Evolutionary conservation across 1,284 basidiomycete species (phyloP).

Genomic region (Cutaneotrichosporon sp.): DNA sequence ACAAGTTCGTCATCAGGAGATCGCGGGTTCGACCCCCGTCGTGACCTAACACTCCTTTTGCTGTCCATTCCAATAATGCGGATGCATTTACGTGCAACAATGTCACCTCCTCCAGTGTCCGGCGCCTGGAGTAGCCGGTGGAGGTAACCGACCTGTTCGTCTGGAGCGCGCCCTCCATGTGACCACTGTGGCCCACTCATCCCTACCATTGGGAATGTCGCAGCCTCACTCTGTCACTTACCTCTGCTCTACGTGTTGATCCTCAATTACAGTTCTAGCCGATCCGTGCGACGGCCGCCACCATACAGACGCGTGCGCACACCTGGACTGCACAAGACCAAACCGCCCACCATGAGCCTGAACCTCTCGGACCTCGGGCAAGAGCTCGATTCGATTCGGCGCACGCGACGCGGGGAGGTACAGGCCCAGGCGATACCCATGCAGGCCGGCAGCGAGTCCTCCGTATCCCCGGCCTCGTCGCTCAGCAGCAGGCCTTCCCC

Average conservation of each 20-base stretch:
- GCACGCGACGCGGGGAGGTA: constrained; percentile 13
- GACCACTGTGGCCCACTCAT: not conserved
- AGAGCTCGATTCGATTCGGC: constrained; percentile 23
- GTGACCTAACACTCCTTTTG: not conserved
- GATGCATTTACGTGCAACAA: not conserved
- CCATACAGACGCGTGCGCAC: not conserved
- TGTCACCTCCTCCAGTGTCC: not conserved
- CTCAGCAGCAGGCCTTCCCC: constrained; percentile 1
- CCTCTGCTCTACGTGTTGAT: not conserved
- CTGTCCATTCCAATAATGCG: not conserved
- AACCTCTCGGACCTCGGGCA: constrained; percentile 24
- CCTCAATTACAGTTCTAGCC: not conserved
- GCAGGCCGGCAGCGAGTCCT: not conserved
- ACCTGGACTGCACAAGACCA: not conserved
- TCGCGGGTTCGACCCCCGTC: constrained; percentile 3
- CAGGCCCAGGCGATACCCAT: constrained; percentile 6
- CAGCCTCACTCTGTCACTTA: not conserved
- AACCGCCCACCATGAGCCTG: constrained; percentile 17
- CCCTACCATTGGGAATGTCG: not conserved
- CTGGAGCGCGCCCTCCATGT: not conserved
- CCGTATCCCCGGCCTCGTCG: constrained; percentile 5
- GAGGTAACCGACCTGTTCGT: not conserved
- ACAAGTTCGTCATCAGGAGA: not conserved
- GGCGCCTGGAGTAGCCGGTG: not conserved
- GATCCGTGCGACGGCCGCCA: not conserved